phyloP scores from a whole-genome alignment of 805 yeast genomes.

The Jamesozyma lodderae region DNA sequence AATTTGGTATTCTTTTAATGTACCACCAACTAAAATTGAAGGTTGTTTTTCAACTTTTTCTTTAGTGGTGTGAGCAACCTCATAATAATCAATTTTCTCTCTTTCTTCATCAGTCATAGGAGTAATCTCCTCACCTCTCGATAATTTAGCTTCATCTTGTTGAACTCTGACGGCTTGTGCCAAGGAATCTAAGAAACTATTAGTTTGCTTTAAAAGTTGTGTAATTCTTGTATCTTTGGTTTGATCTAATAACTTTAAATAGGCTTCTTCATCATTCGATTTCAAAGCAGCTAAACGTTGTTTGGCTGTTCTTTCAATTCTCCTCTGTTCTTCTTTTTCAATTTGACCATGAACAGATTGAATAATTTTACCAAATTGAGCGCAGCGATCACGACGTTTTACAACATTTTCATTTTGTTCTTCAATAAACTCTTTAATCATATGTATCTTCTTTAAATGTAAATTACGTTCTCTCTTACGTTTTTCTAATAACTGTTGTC shows the following conservation, averaged over 20 bases:
- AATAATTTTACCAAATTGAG: conserved; percentile 25
- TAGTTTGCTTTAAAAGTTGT: conserved; percentile 72
- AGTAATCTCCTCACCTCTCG: conserved; percentile 29
- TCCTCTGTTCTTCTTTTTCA: conserved; percentile 69
- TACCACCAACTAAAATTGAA: conserved; percentile 62
- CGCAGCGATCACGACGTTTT: conserved; percentile 23
- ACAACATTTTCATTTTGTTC: conserved; percentile 22
- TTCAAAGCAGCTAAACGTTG: conserved; percentile 81
- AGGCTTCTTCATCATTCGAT: conserved; percentile 84
- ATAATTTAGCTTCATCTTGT: conserved; percentile 39
- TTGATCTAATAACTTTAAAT: conserved; percentile 72
- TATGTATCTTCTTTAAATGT: conserved; percentile 41
- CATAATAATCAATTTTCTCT: conserved; percentile 69
- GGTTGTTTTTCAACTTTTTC: conserved; percentile 66
- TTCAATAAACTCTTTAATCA: conserved; percentile 28
- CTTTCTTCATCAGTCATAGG: conserved; percentile 42
- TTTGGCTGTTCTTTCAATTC: conserved; percentile 72
- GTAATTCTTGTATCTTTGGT: conserved; percentile 84
- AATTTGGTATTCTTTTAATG: conserved; percentile 72
- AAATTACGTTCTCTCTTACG: conserved; percentile 41
- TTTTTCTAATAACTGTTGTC: conserved; percentile 56
- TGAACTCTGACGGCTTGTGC: conserved; percentile 74
- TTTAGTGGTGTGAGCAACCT: conserved; percentile 68
- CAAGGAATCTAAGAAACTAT: conserved; percentile 64
- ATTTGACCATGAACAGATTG: conserved; percentile 28